Evolutionary conservation across 1,139 yeast species (phyloP), one percentile per base, ranked within the genome.

Genomic region (Pneumocystis murina): DNA sequence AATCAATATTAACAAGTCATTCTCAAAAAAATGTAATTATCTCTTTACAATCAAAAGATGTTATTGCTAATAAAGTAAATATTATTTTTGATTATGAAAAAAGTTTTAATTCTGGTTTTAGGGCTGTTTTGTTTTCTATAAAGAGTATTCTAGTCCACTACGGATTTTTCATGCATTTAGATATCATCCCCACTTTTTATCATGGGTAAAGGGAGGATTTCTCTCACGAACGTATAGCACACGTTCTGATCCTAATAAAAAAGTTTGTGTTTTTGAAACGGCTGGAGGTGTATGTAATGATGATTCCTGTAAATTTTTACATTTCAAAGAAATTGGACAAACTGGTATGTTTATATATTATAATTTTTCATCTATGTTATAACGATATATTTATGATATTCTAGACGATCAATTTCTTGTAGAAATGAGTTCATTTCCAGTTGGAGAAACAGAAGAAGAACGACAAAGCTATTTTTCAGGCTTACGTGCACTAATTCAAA

Each of bases 221-320:
- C 60, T 67, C 12, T 65, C 67, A 16, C 20, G 58, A 17, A 65
- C 66, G 20, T 65, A 62, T 43, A 65, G 67, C 28, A 54, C 63
- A 41, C 65, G 65, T 24, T 58, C 63, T 20, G 60, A 64, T 54
- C 67, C 67, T 30, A 63, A 62, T 39, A 41, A 36, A 38, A 24
- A 58, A 14, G n/a, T 65, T 12, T 65, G 67, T 57, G 36, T 48
- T 41, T 65, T 59, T 55, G 67, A 65, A 63, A 61, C 66, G 10
- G 33, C 65, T 16, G 67, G 67, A 8, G 67, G 67, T 8, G 41
- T 61, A 36, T 65, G 67, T 58, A 65, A 65, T 28, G 67, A 65
- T 38, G 66, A 65, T 40, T 40, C 58, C 4, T 65, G 67, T 41
- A 58, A 43, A 35, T 59, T 20, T 43, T 54, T 40, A 28, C 67